These are phyloP conservation scores for Moniliophthora roreri DNA, from an alignment of 1,284 basidiomycete genomes.

Conservation along the genomic window DNA sequence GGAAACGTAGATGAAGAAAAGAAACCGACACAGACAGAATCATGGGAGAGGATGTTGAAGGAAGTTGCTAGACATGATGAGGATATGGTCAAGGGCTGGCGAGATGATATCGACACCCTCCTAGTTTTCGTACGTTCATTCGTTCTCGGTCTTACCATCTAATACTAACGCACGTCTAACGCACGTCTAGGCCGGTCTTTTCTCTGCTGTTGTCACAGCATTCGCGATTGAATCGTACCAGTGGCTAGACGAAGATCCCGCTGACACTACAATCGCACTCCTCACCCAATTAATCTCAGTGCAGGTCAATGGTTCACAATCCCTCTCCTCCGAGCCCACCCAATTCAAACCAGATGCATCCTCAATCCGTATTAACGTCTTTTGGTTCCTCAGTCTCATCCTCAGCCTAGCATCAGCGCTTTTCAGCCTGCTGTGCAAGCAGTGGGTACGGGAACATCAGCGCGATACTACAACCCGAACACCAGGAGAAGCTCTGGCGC, in stretches of 20 bases:
- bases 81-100: too few species aligned
- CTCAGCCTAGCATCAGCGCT: slow-evolving; percentile 20
- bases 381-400: slow-evolving; percentile 24
- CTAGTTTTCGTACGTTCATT: too few species aligned
- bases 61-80: too few species aligned
- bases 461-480: slow-evolving; percentile 14
- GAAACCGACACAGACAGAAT: too few species aligned
- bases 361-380: slow-evolving; percentile 19
- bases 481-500: slow-evolving; percentile 17
- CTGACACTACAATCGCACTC: slow-evolving; percentile 10
- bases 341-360: background rate
- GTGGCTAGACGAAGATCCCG: slow-evolving; percentile 15
- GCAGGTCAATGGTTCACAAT: background rate
- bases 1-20: too few species aligned
- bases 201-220: slow-evolving; percentile 21
- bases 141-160: too few species aligned
- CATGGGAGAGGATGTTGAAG: too few species aligned
- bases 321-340: background rate
- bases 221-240: slow-evolving; percentile 22
- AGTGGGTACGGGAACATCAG: slow-evolving; percentile 23
- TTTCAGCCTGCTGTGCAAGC: slow-evolving; percentile 21
- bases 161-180: too few species aligned
- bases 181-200: slow-evolving; percentile 21
- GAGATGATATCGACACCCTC: too few species aligned
- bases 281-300: slow-evolving; percentile 12